Evolutionary conservation across 2,329 filamentous ascomycete species (phyloP), one percentile per base, ranked within the genome.

Genomic region (Colletotrichum sp.): DNA sequence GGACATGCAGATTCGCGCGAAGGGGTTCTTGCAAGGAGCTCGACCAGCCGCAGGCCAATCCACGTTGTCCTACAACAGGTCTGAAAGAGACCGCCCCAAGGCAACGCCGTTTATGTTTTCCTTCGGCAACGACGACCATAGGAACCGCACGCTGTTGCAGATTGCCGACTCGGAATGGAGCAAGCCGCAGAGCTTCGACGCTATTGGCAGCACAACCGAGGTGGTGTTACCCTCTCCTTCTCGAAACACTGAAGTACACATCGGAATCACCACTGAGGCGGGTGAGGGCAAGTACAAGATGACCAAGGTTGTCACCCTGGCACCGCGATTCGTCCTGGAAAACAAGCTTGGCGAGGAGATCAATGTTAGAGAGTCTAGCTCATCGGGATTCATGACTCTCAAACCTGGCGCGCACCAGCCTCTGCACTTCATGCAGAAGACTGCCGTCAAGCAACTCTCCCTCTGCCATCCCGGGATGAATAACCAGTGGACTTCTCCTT

Each of bases 251-350:
- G 97, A 99, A 84, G 96, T 99, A 81, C 96, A 99, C 81, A 90
- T 98, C 8, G 97, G 97, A 63, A 92, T 99, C 65, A 96, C 94
- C 3, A 94, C 99, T 34, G 92, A 95, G 74, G 94, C 98, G 74
- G 97, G 97, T 13, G 94, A 98, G 81, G 97, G 97, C 81, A 99
- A 99, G 85, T 99, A 99, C 88, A 99, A 98, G 84, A 89, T 99
- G 88, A 98, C 95, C 21, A 99, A 98, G 86, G 94, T 98, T 15
- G 95, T 99, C 30, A 98, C 96, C 1, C 91, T 99, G 55, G 93
- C 97, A 0, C 97, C 98, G 30, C 92, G 97, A 28, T 99, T 98
- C 82, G 94, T 99, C 70, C 88, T 99, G 78, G 96, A 98, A 84
- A 99, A 98, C 87, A 96, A 96, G 85, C 89, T 98, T 71, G 93